Percentiles rank a stretch among this genome's conserved stretches.
Evolutionary conservation across 768 basidiomycete genomes (phyloP).

Genomic region (Suillus tomentosus): DNA sequence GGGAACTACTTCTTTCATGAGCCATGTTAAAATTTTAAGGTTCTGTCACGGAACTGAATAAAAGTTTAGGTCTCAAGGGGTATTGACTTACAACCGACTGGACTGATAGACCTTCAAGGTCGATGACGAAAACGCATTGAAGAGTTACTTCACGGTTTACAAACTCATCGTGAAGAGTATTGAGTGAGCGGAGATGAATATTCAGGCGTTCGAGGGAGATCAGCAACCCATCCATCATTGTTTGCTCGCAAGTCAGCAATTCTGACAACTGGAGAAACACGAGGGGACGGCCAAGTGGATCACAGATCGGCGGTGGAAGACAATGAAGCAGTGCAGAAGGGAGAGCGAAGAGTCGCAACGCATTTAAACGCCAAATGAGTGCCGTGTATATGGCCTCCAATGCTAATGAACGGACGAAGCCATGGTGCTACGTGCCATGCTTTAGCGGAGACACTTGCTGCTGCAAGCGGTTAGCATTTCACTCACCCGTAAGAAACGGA

Average conservation of each 20-base stretch:
- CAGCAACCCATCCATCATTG: conserved; percentile 45
- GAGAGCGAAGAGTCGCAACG: conserved; percentile 36
- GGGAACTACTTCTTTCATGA: conserved; percentile 64
- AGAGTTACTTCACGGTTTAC: conserved; percentile 43
- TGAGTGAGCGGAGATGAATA: conserved; percentile 53
- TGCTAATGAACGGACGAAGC: conserved; percentile 63
- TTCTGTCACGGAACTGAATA: conserved; percentile 40
- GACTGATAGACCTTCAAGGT: conserved; percentile 57
- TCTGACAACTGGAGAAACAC: conserved; percentile 52
- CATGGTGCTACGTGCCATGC: conserved; percentile 52
- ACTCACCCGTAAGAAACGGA: conserved; percentile 64
- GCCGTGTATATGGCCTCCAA: conserved; percentile 58
- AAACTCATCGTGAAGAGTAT: conserved; percentile 31
- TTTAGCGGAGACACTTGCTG: conserved; percentile 11
- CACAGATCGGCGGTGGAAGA: conserved; percentile 53
- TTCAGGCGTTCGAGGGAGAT: conserved; percentile 60
- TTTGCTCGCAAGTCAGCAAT: conserved; percentile 41
- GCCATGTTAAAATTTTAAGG: conserved; percentile 65
- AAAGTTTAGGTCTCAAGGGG: conserved; percentile 10
- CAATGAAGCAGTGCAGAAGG: conserved; percentile 44
- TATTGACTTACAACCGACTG: conserved; percentile 53
- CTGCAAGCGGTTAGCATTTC: conserved; percentile 3
- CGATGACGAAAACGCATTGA: conserved; percentile 70
- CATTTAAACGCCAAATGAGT: conserved; percentile 54
- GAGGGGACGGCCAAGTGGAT: conserved; percentile 68